A percentile compares a stretch with the other conserved stretches of the same genome.
Conservation (phyloP, 371 early-diverging fungal genomes). For the Syncephalastrum sp. region DNA sequence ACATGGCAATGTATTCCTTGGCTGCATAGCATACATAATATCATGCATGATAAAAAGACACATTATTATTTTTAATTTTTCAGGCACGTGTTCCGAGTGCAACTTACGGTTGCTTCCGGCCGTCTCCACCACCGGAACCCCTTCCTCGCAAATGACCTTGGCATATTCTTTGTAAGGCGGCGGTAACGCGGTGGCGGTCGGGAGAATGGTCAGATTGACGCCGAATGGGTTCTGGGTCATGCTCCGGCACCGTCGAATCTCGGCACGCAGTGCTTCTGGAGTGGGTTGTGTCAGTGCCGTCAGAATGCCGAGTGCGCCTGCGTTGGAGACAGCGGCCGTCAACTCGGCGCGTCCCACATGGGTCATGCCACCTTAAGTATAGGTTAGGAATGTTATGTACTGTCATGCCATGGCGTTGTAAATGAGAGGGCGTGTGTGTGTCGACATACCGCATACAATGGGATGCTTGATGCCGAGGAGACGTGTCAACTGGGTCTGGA, state of each 20-base stretch:
- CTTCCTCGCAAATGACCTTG: constrained; percentile 71
- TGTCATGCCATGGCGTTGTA: too few relatives aligned
- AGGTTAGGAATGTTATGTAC: too few relatives aligned
- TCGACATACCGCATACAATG: constrained; percentile 45
- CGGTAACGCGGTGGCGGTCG: constrained; percentile 54
- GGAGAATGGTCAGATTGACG: constrained; percentile 73
- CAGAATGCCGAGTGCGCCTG: constrained; percentile 95
- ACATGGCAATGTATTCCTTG: constrained; percentile 68
- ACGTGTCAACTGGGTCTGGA: constrained; percentile 63
- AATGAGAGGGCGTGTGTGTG: too few relatives aligned
- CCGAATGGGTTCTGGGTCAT: constrained; percentile 81
- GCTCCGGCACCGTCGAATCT: constrained; percentile 69
- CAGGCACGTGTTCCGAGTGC: too few relatives aligned
- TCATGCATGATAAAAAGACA: background rate
- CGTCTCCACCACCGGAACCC: constrained; percentile 77
- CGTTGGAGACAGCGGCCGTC: constrained; percentile 92
- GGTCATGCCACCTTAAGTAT: constrained; percentile 15
- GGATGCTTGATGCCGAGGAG: constrained; percentile 72
- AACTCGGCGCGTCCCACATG: constrained; percentile 73
- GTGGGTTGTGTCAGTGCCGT: constrained; percentile 85
- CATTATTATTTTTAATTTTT: too few relatives aligned
- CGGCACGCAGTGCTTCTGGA: constrained; percentile 72
- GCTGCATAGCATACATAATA: constrained; percentile 28
- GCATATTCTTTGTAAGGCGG: constrained; percentile 80
- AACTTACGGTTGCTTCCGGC: constrained; percentile 65